Conservation (phyloP, 164 flowering plant species). For the Annona cherimola region DNA sequence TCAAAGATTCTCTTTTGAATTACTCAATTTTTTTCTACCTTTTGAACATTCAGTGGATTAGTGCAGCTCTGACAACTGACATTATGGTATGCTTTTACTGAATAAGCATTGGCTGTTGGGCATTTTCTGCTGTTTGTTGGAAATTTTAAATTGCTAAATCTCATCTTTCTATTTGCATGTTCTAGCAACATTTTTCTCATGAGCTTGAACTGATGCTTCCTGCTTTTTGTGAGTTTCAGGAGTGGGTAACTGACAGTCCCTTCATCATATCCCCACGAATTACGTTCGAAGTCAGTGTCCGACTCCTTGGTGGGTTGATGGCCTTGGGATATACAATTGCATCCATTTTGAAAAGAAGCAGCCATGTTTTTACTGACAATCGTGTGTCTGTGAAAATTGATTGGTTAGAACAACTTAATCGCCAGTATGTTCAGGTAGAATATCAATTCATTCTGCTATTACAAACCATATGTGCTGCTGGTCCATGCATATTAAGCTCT, state of each 20-base stretch:
- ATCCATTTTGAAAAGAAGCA: constrained; percentile 82
- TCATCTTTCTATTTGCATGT: neutral
- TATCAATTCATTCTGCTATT: neutral
- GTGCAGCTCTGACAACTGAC: too few species aligned
- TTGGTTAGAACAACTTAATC: constrained; percentile 87
- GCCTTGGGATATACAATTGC: constrained; percentile 97
- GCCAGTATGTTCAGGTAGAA: constrained; percentile 77
- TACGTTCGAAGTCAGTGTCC: constrained; percentile 93
- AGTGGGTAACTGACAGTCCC: constrained; percentile 91
- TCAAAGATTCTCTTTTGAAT: too few species aligned
- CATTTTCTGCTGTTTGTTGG: too few species aligned
- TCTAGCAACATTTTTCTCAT: neutral
- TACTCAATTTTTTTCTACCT: too few species aligned
- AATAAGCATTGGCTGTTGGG: too few species aligned
- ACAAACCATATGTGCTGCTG: too few species aligned
- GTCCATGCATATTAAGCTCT: neutral
- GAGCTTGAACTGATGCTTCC: neutral
- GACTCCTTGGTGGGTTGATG: constrained; percentile 97
- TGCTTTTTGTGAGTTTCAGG: constrained; percentile 45
- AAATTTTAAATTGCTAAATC: too few species aligned
- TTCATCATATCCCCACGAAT: constrained; percentile 96
- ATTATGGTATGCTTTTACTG: too few species aligned
- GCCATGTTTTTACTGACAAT: constrained; percentile 80
- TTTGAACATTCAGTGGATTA: too few species aligned
- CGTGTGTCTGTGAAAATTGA: constrained; percentile 83